Conservation (phyloP, 225 moss, liverwort and hornwort species). For the Lunularia cruciata region DNA sequence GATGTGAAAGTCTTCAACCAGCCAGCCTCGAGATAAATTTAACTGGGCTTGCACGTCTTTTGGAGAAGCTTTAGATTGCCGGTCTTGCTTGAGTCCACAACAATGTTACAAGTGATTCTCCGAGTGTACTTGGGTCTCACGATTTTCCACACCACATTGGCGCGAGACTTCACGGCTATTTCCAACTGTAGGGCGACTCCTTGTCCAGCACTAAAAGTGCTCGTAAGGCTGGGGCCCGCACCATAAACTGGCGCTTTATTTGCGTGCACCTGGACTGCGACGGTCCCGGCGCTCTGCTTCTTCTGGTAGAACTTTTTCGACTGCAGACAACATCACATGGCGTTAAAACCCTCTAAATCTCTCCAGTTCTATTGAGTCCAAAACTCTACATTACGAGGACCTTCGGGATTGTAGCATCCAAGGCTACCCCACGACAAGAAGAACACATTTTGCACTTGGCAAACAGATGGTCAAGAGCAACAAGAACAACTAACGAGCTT, state of each 20-base stretch:
- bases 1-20: neutral
- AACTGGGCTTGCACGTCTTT: constrained; percentile 8
- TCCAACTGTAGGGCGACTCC: constrained; percentile 56
- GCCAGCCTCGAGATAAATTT: neutral
- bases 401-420: too few species aligned
- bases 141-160: constrained; percentile 67
- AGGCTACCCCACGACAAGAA: too few species aligned
- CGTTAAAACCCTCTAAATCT: too few species aligned
- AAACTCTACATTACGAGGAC: too few species aligned
- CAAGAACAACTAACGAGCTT: neutral
- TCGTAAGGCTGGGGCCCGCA: constrained; percentile 69
- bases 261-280: constrained; percentile 33
- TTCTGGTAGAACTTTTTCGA: constrained; percentile 47
- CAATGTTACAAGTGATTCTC: constrained; percentile 46
- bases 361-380: too few species aligned
- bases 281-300: constrained; percentile 44
- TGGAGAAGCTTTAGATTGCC: constrained; percentile 25
- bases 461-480: too few species aligned
- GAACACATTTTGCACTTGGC: too few species aligned
- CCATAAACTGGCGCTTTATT: constrained; percentile 72
- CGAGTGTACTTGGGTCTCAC: constrained; percentile 65
- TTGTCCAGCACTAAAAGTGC: constrained; percentile 41
- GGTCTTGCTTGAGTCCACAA: constrained; percentile 21
- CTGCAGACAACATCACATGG: constrained; percentile 31
- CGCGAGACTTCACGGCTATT: constrained; percentile 55